Conservation (phyloP, 768 basidiomycete species). For the Lentinula aciculospora region DNA sequence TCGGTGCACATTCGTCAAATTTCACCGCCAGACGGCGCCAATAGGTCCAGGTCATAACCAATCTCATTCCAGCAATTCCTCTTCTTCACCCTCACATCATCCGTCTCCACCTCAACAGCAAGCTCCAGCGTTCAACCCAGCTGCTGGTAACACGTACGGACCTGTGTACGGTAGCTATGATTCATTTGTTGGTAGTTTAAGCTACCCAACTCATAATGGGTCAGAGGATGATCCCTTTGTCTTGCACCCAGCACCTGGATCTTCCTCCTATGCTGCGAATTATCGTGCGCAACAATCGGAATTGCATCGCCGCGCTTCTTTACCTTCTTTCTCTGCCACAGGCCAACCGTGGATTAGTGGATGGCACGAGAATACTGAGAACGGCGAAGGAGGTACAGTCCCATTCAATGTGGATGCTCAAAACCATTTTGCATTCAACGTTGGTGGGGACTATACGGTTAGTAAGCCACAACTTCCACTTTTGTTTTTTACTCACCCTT, state of each 20-base stretch:
- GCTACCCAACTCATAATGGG: background rate
- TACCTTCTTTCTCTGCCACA: background rate
- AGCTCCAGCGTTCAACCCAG: constrained; percentile 2
- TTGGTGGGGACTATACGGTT: background rate
- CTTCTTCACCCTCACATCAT: constrained; percentile 12
- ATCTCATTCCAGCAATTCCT: constrained; percentile 17
- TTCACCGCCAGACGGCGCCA: constrained; percentile 77
- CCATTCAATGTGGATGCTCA: background rate
- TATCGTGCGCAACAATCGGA: constrained; percentile 5
- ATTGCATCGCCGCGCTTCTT: background rate
- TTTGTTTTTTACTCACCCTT: background rate
- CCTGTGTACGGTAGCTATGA: background rate
- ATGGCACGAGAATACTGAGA: background rate
- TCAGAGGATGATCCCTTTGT: background rate
- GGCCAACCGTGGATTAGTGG: background rate
- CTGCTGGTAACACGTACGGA: background rate
- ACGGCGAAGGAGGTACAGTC: background rate
- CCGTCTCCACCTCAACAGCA: constrained; percentile 12
- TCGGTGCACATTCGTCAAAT: constrained; percentile 77
- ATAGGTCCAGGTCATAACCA: constrained; percentile 64
- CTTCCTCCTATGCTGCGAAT: background rate
- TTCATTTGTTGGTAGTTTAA: background rate
- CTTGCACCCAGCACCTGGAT: background rate
- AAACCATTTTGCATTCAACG: background rate
- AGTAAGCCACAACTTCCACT: background rate